phyloP scores from a whole-genome alignment of 2,329 filamentous ascomycete species.

The Cercospora sp. region DNA sequence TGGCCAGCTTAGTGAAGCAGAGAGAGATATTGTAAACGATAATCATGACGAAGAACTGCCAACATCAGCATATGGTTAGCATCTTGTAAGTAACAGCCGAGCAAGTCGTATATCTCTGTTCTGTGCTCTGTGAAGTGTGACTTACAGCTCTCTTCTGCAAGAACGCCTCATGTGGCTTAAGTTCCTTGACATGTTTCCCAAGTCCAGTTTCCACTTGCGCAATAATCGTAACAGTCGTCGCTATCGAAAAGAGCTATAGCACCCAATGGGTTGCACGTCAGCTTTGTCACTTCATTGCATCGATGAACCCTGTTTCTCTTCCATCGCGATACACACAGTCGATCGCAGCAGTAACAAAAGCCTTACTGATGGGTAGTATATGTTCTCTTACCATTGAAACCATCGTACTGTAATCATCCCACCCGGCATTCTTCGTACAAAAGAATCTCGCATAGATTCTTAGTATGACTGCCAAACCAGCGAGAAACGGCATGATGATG shows the following conservation, averaged over 20 bases:
- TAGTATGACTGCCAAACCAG: constrained; percentile 19
- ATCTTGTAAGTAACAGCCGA: not conserved
- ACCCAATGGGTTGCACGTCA: not conserved
- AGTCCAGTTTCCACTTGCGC: constrained; percentile 22
- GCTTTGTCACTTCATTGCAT: not conserved
- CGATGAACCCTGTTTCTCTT: not conserved
- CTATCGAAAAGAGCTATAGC: constrained; percentile 16
- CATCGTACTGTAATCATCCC: constrained; percentile 26
- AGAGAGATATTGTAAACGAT: constrained; percentile 42
- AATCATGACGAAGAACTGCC: constrained; percentile 21
- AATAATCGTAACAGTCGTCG: constrained; percentile 20
- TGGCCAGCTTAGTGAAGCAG: constrained; percentile 46
- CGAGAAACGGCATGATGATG: constrained; percentile 19
- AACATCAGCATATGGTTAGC: not conserved
- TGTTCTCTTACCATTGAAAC: constrained; percentile 18
- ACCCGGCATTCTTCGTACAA: constrained; percentile 23
- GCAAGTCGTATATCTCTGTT: not conserved
- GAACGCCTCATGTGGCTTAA: constrained; percentile 11
- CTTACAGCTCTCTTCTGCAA: constrained; percentile 23
- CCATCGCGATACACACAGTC: not conserved
- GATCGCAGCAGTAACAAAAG: not conserved
- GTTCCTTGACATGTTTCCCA: constrained; percentile 20
- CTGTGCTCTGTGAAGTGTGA: not conserved
- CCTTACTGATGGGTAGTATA: not conserved
- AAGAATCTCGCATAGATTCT: constrained; percentile 26